A percentile compares a stretch with the other conserved stretches of the same genome.
These are phyloP conservation scores for Amanita rubescens DNA, from an alignment of 768 basidiomycete genomes.

Conservation along the genomic window DNA sequence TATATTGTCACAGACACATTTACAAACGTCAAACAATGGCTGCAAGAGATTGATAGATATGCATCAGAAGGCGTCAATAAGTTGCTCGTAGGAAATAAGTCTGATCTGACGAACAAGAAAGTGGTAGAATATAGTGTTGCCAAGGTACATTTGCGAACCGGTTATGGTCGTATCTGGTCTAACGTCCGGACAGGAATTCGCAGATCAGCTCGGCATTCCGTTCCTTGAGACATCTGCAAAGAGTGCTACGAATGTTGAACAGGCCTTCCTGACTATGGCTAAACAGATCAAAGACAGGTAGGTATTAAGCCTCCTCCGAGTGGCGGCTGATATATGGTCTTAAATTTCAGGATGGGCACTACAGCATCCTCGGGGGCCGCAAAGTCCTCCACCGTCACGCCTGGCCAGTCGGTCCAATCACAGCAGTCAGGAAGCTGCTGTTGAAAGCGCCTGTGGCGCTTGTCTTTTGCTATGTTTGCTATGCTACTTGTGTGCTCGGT, in stretches of 20 bases:
- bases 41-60: slow-evolving; percentile 90
- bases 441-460: slow-evolving; percentile 31
- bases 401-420: slow-evolving; percentile 78
- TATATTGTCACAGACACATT: slow-evolving; percentile 61
- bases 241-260: slow-evolving; percentile 97
- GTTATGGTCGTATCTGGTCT: background rate
- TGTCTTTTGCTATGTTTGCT: too few species aligned
- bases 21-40: slow-evolving; percentile 93
- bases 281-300: slow-evolving; percentile 93
- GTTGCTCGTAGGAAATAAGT: slow-evolving; percentile 97
- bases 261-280: slow-evolving; percentile 98
- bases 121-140: slow-evolving; percentile 86
- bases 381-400: slow-evolving; percentile 79
- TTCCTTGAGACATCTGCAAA: slow-evolving; percentile 99
- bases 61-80: slow-evolving; percentile 99
- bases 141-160: slow-evolving; percentile 44
- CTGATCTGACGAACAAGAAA: slow-evolving; percentile 95
- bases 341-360: slow-evolving; percentile 65
- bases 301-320: slow-evolving; percentile 12
- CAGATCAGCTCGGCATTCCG: slow-evolving; percentile 87
- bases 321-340: background rate
- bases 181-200: slow-evolving; percentile 61
- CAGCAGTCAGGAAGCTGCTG: slow-evolving; percentile 73
- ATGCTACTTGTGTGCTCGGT: too few species aligned
- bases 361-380: slow-evolving; percentile 67